These are phyloP conservation scores for Leptodontidium sp. DNA, from an alignment of 2,329 filamentous ascomycete genomes.

Conservation along the genomic window DNA sequence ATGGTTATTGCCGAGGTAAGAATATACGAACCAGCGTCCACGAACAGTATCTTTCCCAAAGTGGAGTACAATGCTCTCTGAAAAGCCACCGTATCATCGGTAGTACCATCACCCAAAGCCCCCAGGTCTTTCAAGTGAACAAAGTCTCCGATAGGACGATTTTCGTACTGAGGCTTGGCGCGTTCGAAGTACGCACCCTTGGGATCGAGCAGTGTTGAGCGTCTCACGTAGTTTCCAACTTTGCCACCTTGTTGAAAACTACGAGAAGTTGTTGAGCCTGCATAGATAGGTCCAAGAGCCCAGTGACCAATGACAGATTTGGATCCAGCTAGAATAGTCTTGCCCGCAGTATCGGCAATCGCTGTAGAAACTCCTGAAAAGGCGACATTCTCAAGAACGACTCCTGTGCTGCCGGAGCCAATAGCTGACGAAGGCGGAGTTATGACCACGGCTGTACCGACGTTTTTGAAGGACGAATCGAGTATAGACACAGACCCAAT, in stretches of 20 bases:
- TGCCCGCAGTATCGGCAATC: slow-evolving; percentile 22
- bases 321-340: slow-evolving; percentile 12
- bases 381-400: slow-evolving; percentile 75
- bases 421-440: not conserved
- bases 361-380: slow-evolving; percentile 71
- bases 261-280: slow-evolving; percentile 18
- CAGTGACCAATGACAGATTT: not conserved
- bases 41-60: slow-evolving; percentile 58
- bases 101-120: slow-evolving; percentile 64
- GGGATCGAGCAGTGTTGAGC: not conserved
- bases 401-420: slow-evolving; percentile 24
- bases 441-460: slow-evolving; percentile 16
- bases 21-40: slow-evolving; percentile 61
- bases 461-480: slow-evolving; percentile 23
- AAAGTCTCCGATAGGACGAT: slow-evolving; percentile 7
- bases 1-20: slow-evolving; percentile 54
- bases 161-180: slow-evolving; percentile 52
- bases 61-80: slow-evolving; percentile 15
- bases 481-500: slow-evolving; percentile 26
- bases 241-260: not conserved
- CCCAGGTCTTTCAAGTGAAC: slow-evolving; percentile 72
- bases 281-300: slow-evolving; percentile 22
- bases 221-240: too few species aligned
- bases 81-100: slow-evolving; percentile 77
- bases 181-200: slow-evolving; percentile 5